phyloP scores from a whole-genome alignment of 331 rosid genomes.

The Malus hybrid region DNA sequence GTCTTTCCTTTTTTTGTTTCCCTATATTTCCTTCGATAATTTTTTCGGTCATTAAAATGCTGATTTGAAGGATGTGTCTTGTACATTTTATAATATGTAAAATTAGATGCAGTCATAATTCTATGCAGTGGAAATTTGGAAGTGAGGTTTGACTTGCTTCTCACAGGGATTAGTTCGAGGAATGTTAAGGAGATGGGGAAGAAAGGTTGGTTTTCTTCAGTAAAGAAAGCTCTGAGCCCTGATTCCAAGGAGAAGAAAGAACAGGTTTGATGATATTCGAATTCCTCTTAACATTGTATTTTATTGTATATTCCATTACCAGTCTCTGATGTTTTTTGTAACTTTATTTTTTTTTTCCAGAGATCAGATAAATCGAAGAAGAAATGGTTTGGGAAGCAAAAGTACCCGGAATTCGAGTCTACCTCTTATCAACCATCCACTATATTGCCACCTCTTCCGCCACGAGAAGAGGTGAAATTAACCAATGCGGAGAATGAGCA shows the following conservation, averaged over 20 bases:
- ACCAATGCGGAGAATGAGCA: slow-evolving; percentile 44
- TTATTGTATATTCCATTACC: neutral
- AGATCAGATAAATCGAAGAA: slow-evolving; percentile 65
- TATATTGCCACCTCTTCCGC: slow-evolving; percentile 43
- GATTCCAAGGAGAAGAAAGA: slow-evolving; percentile 64
- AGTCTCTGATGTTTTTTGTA: slow-evolving; percentile 18
- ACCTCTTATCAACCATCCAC: slow-evolving; percentile 25
- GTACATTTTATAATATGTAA: neutral
- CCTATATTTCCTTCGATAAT: neutral
- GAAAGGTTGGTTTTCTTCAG: slow-evolving; percentile 92
- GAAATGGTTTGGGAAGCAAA: slow-evolving; percentile 97
- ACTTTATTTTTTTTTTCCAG: slow-evolving; percentile 21
- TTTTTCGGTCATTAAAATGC: neutral
- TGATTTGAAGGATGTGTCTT: neutral
- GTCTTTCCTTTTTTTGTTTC: neutral
- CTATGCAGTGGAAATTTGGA: slow-evolving; percentile 12
- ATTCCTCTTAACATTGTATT: neutral
- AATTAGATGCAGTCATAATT: neutral
- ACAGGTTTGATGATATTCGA: slow-evolving; percentile 37
- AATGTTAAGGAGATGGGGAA: slow-evolving; percentile 81
- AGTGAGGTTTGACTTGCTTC: slow-evolving; percentile 5
- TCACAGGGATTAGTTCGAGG: slow-evolving; percentile 44
- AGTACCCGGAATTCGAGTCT: slow-evolving; percentile 39
- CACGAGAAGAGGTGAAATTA: slow-evolving; percentile 45
- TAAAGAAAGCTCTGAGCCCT: slow-evolving; percentile 96